phyloP scores from a whole-genome alignment of 1,284 basidiomycete species.

The Ceratobasidium papillatum region DNA sequence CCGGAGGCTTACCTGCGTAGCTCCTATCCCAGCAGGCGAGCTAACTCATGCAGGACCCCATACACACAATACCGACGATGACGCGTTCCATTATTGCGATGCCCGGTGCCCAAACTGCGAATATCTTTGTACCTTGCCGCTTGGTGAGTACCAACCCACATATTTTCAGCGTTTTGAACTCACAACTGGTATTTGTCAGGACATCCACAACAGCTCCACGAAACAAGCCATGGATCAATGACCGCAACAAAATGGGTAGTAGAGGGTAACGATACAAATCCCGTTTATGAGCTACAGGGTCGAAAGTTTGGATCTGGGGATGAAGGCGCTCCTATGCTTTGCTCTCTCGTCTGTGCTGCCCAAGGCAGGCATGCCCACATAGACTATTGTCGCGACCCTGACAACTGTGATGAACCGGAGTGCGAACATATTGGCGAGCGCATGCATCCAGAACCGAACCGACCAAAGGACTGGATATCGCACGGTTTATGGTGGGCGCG shows the following conservation, averaged over 20 bases:
- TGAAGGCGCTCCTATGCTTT: conserved; percentile 71
- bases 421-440: conserved; percentile 58
- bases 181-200: conserved; percentile 53
- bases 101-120: conserved; percentile 61
- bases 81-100: conserved; percentile 62
- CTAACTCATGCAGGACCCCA: conserved; percentile 59
- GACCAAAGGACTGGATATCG: conserved; percentile 64
- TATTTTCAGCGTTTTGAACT: not conserved
- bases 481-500: conserved; percentile 67
- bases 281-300: conserved; percentile 61
- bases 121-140: conserved; percentile 66
- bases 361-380: conserved; percentile 66
- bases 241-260: conserved; percentile 64
- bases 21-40: conserved; percentile 57
- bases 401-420: conserved; percentile 57
- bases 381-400: conserved; percentile 60
- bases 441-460: conserved; percentile 59
- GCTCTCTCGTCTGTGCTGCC: conserved; percentile 63
- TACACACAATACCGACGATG: conserved; percentile 57
- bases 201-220: conserved; percentile 67
- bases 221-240: conserved; percentile 72
- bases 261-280: conserved; percentile 58
- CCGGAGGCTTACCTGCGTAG: conserved; percentile 60
- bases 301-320: conserved; percentile 63
- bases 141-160: conserved; percentile 52